phyloP scores from a whole-genome alignment of 2,329 filamentous ascomycete species.

The Diaporthe ilicicola region DNA sequence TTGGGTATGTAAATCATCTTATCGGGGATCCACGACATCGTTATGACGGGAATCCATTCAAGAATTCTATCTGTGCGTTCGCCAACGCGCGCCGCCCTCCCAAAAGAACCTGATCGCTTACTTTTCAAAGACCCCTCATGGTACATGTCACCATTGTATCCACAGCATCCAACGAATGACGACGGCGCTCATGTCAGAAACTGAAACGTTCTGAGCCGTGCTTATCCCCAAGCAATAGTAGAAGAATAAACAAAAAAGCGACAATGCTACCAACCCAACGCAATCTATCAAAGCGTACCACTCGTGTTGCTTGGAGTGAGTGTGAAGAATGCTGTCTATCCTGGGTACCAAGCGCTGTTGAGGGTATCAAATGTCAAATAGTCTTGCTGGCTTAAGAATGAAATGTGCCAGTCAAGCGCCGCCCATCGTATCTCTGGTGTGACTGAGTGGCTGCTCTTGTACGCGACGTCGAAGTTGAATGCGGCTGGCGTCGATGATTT shows the following conservation, averaged over 20 bases:
- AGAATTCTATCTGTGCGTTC: background rate
- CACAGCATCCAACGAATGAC: background rate
- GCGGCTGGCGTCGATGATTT: no score
- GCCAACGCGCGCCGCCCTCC: background rate
- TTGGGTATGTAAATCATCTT: no score
- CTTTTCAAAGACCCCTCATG: background rate
- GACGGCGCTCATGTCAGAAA: background rate
- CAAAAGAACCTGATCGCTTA: background rate
- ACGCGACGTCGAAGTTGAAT: background rate
- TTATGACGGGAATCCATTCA: background rate
- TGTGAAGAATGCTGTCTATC: constrained; percentile 25
- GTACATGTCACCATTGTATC: background rate
- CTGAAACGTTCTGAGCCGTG: background rate
- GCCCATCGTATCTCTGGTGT: background rate
- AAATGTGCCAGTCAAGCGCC: background rate
- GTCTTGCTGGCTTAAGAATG: background rate
- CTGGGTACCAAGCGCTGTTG: constrained; percentile 25
- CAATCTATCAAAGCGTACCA: constrained; percentile 9
- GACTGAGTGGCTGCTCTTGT: background rate
- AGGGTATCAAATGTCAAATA: constrained; percentile 29
- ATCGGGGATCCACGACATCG: background rate
- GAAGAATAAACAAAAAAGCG: background rate
- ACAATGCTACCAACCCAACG: background rate
- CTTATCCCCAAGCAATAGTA: background rate
- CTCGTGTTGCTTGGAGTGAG: constrained; percentile 21